A percentile compares a stretch with the other conserved stretches of the same genome.
These are phyloP conservation scores for Massarina eburnea DNA, from an alignment of 2,329 filamentous ascomycete genomes.

Conservation along the genomic window DNA sequence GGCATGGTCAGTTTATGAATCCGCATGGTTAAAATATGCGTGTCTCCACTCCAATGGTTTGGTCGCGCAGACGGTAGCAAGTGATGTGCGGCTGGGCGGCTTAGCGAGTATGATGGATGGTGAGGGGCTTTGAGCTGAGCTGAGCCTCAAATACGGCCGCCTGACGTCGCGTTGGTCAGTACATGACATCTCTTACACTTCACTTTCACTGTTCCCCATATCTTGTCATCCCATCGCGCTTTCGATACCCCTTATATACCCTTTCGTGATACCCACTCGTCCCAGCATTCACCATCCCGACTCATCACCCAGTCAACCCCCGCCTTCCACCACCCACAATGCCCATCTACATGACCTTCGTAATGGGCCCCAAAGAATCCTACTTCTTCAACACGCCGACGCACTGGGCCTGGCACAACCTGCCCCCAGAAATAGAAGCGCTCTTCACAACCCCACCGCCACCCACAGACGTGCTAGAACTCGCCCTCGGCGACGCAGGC, in stretches of 20 bases:
- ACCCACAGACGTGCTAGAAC: slow-evolving; percentile 30
- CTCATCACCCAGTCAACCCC: neutral
- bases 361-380: slow-evolving; percentile 27
- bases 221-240: no score
- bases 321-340: slow-evolving; percentile 11
- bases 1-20: neutral
- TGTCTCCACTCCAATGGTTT: no score
- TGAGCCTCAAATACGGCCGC: neutral
- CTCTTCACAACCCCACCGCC: slow-evolving; percentile 34
- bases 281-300: neutral
- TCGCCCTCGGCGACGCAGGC: slow-evolving; percentile 23
- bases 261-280: neutral
- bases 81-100: neutral
- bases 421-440: slow-evolving; percentile 29
- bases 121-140: slow-evolving; percentile 8
- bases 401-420: slow-evolving; percentile 34
- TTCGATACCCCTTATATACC: no score
- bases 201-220: neutral
- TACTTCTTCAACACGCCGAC: slow-evolving; percentile 40
- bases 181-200: neutral
- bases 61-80: no score
- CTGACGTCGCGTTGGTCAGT: neutral
- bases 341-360: slow-evolving; percentile 31
- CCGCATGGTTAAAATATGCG: neutral
- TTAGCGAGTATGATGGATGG: slow-evolving; percentile 20